A percentile compares a stretch with the other conserved stretches of the same genome.
These are phyloP conservation scores for Piper betle DNA, from an alignment of 164 flowering plant genomes.

Conservation along the genomic window DNA sequence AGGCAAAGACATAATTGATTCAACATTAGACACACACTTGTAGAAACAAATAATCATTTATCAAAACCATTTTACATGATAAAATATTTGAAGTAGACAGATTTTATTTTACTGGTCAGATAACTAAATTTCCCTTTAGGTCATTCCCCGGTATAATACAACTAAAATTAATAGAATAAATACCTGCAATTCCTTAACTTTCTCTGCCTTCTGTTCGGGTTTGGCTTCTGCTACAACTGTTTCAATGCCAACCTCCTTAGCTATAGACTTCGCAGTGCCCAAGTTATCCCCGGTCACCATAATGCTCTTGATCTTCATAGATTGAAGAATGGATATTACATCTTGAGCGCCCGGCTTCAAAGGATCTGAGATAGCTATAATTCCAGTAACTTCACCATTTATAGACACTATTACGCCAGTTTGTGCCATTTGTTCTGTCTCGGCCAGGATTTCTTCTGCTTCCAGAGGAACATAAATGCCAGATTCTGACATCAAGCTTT, in stretches of 20 bases:
- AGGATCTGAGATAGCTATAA: conserved; percentile 76
- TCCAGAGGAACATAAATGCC: conserved; percentile 35
- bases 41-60: not conserved
- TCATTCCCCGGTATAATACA: not conserved
- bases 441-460: conserved; percentile 43
- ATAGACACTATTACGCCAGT: conserved; percentile 73
- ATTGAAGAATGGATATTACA: conserved; percentile 56
- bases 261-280: conserved; percentile 76
- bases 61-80: too few species aligned
- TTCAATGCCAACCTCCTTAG: conserved; percentile 67
- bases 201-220: conserved; percentile 82
- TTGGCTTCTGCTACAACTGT: conserved; percentile 78
- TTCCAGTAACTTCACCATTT: conserved; percentile 64
- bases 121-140: not conserved
- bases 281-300: conserved; percentile 96
- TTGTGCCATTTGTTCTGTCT: conserved; percentile 63
- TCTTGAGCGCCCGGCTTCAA: conserved; percentile 77
- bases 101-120: not conserved
- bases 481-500: conserved; percentile 50
- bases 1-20: not conserved
- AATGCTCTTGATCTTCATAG: conserved; percentile 64
- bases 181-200: conserved; percentile 81
- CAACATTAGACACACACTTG: not conserved
- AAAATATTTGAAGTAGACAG: too few species aligned
- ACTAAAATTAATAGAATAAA: not conserved